Conservation (phyloP, 306 rosid species). For the Rubus idaeus region DNA sequence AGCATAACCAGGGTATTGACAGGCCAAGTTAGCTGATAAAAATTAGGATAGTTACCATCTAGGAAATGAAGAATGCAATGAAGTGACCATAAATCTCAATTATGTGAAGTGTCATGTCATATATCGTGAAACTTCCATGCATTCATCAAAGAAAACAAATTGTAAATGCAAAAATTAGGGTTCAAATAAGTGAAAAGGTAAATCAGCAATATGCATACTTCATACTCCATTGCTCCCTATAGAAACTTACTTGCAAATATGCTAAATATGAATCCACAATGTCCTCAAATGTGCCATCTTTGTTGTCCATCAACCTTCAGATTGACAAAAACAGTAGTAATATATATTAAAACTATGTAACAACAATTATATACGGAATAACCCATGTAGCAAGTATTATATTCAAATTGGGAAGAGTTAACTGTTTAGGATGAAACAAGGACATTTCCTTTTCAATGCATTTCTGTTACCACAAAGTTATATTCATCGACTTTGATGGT, state of each 20-base stretch:
- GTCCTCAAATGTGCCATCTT: conserved; percentile 68
- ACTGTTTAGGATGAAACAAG: neutral
- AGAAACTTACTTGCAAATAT: conserved; percentile 82
- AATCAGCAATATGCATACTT: neutral
- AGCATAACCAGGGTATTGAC: neutral
- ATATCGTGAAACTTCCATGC: neutral
- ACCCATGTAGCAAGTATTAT: conserved; percentile 4
- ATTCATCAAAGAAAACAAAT: conserved; percentile 7
- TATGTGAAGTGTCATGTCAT: neutral
- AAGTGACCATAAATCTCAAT: neutral
- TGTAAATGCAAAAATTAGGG: conserved; percentile 2
- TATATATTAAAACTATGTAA: neutral
- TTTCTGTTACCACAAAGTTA: neutral
- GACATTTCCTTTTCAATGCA: neutral
- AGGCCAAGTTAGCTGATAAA: neutral
- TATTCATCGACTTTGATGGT: neutral
- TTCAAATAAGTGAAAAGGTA: conserved; percentile 15
- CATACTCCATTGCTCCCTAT: neutral
- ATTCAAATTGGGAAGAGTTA: neutral
- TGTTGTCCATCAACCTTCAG: conserved; percentile 52
- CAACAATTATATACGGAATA: neutral
- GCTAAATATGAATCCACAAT: conserved; percentile 88
- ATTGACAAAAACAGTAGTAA: conserved; percentile 27
- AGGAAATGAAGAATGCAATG: neutral
- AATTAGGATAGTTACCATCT: neutral